Evolutionary conservation across 495 filamentous ascomycete species (phyloP).

Genomic region (Penicillium samsonianum): DNA sequence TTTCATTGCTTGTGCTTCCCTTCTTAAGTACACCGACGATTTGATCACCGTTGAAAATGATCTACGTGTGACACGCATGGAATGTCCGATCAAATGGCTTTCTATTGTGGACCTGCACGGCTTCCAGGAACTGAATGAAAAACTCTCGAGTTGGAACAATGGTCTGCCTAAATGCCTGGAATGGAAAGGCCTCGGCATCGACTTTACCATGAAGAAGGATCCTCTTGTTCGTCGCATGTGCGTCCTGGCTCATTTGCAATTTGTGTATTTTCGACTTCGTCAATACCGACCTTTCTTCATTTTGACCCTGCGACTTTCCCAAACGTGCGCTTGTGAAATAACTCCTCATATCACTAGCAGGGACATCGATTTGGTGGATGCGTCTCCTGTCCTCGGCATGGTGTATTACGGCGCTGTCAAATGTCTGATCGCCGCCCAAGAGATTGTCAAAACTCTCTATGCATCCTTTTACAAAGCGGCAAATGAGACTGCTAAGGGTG

Average conservation of each 20-base stretch:
- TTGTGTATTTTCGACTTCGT: constrained; percentile 23
- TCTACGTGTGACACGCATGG: background rate
- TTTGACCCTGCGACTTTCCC: constrained; percentile 12
- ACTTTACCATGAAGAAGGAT: background rate
- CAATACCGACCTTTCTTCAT: constrained; percentile 19
- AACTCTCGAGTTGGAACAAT: background rate
- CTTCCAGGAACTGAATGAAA: background rate
- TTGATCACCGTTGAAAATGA: background rate
- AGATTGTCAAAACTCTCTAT: constrained; percentile 2
- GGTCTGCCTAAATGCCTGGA: background rate
- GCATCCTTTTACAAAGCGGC: background rate
- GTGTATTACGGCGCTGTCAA: constrained; percentile 18
- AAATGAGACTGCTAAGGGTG: background rate
- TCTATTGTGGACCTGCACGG: background rate
- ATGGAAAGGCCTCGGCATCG: background rate
- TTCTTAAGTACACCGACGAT: background rate
- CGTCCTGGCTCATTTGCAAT: constrained; percentile 14
- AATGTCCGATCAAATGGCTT: constrained; percentile 4
- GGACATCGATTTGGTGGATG: constrained; percentile 5
- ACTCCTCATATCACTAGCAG: constrained; percentile 9
- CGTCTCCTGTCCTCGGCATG: constrained; percentile 8
- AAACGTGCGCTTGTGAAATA: constrained; percentile 11
- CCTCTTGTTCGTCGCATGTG: constrained; percentile 17
- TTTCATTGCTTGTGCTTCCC: background rate
- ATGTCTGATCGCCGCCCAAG: constrained; percentile 13